Evolutionary conservation across 2,329 filamentous ascomycete species (phyloP).

Genomic region (Neopestalotiopsis sp.): DNA sequence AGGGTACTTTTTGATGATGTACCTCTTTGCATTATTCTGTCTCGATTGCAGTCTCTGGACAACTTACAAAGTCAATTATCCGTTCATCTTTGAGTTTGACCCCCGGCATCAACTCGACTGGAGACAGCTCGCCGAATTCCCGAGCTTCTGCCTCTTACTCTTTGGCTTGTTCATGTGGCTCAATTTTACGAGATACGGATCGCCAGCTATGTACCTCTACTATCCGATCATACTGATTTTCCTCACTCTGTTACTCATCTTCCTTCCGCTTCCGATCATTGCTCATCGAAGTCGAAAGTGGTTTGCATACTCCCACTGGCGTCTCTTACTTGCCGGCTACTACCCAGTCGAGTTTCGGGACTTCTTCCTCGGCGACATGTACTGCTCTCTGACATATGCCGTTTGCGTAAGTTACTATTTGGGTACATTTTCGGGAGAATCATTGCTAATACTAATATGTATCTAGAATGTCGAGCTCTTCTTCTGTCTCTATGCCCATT

Average conservation of each 20-base stretch:
- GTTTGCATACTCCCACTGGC: constrained; percentile 91
- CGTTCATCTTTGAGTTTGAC: constrained; percentile 97
- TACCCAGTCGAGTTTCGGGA: constrained; percentile 97
- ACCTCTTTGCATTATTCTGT: constrained; percentile 84
- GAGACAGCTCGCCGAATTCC: constrained; percentile 85
- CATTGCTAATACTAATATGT: constrained; percentile 25
- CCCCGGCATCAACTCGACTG: constrained; percentile 85
- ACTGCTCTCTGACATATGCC: constrained; percentile 91
- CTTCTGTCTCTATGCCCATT: constrained; percentile 87
- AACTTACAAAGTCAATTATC: constrained; percentile 87
- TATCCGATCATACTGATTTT: constrained; percentile 84
- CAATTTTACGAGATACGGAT: constrained; percentile 78
- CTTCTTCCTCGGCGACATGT: constrained; percentile 97
- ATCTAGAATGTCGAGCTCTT: constrained; percentile 85
- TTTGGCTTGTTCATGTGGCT: constrained; percentile 85
- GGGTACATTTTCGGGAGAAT: too few relatives aligned
- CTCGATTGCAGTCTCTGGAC: constrained; percentile 86
- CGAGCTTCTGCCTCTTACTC: constrained; percentile 80
- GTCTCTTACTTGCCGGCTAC: constrained; percentile 81
- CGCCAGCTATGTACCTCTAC: constrained; percentile 76
- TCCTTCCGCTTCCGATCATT: constrained; percentile 76
- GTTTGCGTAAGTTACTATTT: constrained; percentile 70
- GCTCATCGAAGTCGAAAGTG: constrained; percentile 81
- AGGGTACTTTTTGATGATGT: constrained; percentile 85
- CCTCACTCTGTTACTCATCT: constrained; percentile 70